A percentile compares a stretch with the other conserved stretches of the same genome.
These are phyloP conservation scores for Alnus glutinosa DNA, from an alignment of 306 rosid genomes.

Conservation along the genomic window DNA sequence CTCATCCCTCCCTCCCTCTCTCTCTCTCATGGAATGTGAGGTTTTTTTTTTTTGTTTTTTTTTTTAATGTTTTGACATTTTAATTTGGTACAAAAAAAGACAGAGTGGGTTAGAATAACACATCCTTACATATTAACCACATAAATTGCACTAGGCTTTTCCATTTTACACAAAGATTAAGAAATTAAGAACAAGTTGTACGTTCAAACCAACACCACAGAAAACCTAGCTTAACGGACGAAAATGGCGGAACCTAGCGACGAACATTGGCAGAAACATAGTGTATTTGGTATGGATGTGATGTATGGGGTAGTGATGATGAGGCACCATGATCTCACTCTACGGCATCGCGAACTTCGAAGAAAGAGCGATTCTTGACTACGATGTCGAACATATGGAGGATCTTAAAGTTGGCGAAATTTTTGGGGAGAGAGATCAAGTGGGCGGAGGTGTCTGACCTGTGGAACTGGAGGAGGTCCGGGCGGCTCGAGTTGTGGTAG, in stretches of 20 bases:
- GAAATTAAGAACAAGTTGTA: neutral
- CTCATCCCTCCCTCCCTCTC: too few relatives aligned
- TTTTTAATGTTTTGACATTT: too few relatives aligned
- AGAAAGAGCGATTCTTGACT: slow-evolving; percentile 66
- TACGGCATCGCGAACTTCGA: slow-evolving; percentile 66
- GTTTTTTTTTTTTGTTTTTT: too few relatives aligned
- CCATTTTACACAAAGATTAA: too few relatives aligned
- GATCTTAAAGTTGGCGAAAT: slow-evolving; percentile 48
- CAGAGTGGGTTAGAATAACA: too few relatives aligned
- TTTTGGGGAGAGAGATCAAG: slow-evolving; percentile 66
- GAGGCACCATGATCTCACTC: neutral
- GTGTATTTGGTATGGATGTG: neutral
- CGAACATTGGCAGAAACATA: neutral
- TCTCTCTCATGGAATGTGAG: too few relatives aligned
- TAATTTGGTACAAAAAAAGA: too few relatives aligned
- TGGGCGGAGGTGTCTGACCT: slow-evolving; percentile 60
- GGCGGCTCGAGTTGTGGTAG: slow-evolving; percentile 36
- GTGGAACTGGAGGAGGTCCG: slow-evolving; percentile 72
- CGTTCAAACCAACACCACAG: neutral
- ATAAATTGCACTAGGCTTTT: neutral
- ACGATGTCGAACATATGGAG: slow-evolving; percentile 82
- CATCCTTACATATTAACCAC: neutral
- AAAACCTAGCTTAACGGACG: neutral
- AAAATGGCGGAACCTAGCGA: neutral
- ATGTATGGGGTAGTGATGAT: neutral